Evolutionary conservation across 345 rosid species (phyloP).

Genomic region (Firmiana major): DNA sequence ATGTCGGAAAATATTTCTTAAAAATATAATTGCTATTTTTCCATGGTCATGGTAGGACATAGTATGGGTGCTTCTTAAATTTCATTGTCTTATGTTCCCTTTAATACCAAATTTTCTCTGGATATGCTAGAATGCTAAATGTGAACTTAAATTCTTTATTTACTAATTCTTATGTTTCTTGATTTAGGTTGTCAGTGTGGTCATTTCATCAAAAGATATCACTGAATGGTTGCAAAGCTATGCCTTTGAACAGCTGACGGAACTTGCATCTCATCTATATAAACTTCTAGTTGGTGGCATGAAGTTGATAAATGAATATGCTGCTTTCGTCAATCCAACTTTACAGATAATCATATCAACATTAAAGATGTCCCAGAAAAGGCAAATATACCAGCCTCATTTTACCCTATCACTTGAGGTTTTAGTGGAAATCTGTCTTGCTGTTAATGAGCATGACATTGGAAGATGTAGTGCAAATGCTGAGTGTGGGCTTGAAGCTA

Average conservation of each 20-base stretch:
- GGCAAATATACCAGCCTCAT: slow-evolving; percentile 72
- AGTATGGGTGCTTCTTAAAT: not conserved
- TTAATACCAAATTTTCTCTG: not conserved
- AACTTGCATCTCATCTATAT: slow-evolving; percentile 58
- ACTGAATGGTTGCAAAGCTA: slow-evolving; percentile 67
- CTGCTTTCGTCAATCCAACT: slow-evolving; percentile 33
- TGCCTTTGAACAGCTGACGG: slow-evolving; percentile 76
- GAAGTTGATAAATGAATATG: slow-evolving; percentile 42
- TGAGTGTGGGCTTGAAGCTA: slow-evolving; percentile 54
- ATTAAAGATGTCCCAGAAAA: slow-evolving; percentile 64
- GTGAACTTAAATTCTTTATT: not conserved
- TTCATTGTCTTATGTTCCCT: not conserved
- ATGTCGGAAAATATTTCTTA: not conserved
- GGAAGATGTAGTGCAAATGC: slow-evolving; percentile 34
- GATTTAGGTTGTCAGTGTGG: slow-evolving; percentile 48
- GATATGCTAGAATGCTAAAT: not conserved
- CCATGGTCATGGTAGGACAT: not conserved
- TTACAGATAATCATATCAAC: slow-evolving; percentile 50
- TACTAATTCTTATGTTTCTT: not conserved
- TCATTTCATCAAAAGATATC: slow-evolving; percentile 48
- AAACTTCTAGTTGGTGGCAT: slow-evolving; percentile 46
- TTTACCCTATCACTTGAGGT: slow-evolving; percentile 62
- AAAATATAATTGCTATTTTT: not conserved
- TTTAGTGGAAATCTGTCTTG: slow-evolving; percentile 54
- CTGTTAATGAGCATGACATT: slow-evolving; percentile 28